Evolutionary conservation across 345 rosid species (phyloP).

Genomic region (Barbarea vulgaris): DNA sequence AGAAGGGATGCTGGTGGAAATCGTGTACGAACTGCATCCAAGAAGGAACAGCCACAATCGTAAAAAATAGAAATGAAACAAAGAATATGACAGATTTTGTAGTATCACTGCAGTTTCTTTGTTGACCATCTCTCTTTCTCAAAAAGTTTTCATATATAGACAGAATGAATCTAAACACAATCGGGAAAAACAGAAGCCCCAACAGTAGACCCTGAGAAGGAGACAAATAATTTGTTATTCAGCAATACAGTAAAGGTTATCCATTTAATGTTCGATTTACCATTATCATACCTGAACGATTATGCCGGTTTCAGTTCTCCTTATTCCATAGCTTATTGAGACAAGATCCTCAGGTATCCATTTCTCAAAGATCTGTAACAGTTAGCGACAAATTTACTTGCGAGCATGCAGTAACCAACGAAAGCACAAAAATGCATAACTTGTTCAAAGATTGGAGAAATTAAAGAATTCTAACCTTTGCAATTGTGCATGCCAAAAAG

Average conservation of each 20-base stretch:
- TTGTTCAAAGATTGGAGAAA: constrained; percentile 20
- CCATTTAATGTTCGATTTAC: constrained; percentile 9
- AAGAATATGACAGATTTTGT: constrained; percentile 60
- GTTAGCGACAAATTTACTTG: neutral
- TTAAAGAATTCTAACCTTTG: constrained; percentile 54
- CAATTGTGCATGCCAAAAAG: constrained; percentile 69
- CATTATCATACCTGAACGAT: constrained; percentile 67
- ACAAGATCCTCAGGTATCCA: constrained; percentile 49
- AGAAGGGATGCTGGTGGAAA: constrained; percentile 74
- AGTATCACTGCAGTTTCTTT: constrained; percentile 46
- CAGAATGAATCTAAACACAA: constrained; percentile 55
- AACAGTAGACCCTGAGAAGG: constrained; percentile 71
- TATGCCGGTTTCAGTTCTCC: constrained; percentile 77
- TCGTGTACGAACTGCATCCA: constrained; percentile 88
- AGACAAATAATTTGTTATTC: neutral
- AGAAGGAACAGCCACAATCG: constrained; percentile 55
- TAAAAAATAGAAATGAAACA: constrained; percentile 53
- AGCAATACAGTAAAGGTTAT: constrained; percentile 19
- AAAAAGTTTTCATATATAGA: constrained; percentile 39
- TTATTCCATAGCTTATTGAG: constrained; percentile 55
- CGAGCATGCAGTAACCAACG: no score
- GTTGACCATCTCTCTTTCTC: constrained; percentile 27
- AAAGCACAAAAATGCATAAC: constrained; percentile 19
- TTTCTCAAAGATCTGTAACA: constrained; percentile 52
- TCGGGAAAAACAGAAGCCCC: constrained; percentile 78